phyloP scores from a whole-genome alignment of 1,284 basidiomycete species.

The Leccinum pachyderme region DNA sequence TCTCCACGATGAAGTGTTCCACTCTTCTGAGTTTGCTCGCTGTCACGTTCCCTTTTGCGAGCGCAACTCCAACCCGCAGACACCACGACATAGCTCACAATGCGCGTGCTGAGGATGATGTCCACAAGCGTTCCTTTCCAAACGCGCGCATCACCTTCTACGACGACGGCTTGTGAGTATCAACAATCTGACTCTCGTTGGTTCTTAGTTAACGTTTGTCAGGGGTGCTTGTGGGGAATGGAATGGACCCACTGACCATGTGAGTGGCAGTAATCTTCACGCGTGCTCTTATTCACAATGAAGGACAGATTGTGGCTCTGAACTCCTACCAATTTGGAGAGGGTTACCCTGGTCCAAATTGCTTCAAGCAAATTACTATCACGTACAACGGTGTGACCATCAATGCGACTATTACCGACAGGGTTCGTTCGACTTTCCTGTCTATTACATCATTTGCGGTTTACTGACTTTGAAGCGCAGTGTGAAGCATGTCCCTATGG shows the following conservation, averaged over 20 bases:
- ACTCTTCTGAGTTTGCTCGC: conserved; percentile 29
- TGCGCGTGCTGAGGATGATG: conserved; percentile 35
- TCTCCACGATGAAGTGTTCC: conserved; percentile 23
- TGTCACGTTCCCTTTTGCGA: conserved; percentile 38
- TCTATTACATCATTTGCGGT: neutral
- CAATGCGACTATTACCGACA: conserved; percentile 63
- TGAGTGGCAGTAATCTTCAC: conserved; percentile 34
- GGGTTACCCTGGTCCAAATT: conserved; percentile 58
- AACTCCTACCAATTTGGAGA: conserved; percentile 50
- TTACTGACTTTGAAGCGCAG: conserved; percentile 33
- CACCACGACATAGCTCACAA: conserved; percentile 47
- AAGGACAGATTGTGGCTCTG: conserved; percentile 44
- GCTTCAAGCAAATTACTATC: conserved; percentile 66
- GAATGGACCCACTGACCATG: conserved; percentile 46
- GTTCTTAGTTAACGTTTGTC: conserved; percentile 1
- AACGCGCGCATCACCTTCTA: conserved; percentile 49
- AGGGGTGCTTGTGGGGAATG: conserved; percentile 57
- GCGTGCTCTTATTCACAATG: conserved; percentile 7
- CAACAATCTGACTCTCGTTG: neutral
- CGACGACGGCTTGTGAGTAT: conserved; percentile 53
- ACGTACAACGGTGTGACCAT: conserved; percentile 55
- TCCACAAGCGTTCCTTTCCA: conserved; percentile 37
- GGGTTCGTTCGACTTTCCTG: conserved; percentile 38
- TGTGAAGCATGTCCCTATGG: conserved; percentile 72
- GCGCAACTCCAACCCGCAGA: conserved; percentile 34